Base-by-base conservation (phyloP, 331 rosid genomes). In the Pyracantha coccinea region DNA sequence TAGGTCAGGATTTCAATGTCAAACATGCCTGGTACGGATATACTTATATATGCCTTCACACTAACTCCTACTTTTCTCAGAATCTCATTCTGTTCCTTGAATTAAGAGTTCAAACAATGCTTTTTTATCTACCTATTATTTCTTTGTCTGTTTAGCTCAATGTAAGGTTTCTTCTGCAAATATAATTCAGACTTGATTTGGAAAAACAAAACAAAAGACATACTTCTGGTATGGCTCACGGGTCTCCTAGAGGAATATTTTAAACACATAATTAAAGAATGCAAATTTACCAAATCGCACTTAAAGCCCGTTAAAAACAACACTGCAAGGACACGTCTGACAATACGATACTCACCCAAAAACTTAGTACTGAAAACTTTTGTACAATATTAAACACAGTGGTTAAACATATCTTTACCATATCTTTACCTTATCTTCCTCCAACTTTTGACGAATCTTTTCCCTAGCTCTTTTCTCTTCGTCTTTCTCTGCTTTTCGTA, bases 401-500 rank as follows among this genome's bases (percentile, higher is more conserved):
- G 60, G 44, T 33, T 12, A 14, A 20, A 68, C 61, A 7, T 44
- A 59, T 69, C 17, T 52, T 65, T 86, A 94, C 99, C 61, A 7
- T 44, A 59, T 69, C 17, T 52, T 65, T 86, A 94, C 99, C 95
- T 90, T 94, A 87, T 94, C 99, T 83, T 94, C 99, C 85, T 90
- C 99, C 87, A 94, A 81, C 82, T 90, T 94, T 78, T 90, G 97
- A 79, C 69, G 90, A 80, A 94, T 94, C 89, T 88, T 94, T 77
- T 94, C 99, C 70, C 97, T 85, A 64, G 99, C 99, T 84, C 88
- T 90, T 84, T 71, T 89, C 89, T 94, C 99, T 79, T 94, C 99
- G 72, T 92, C 99, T 83, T 94, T 92, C 86, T 94, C 99, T 66
- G 97, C 99, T 89, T 94, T 94, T 50, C 97, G 84, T 83, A 90